These are phyloP conservation scores for Yarrowia bubula DNA, from an alignment of 805 yeast genomes.

Conservation along the genomic window DNA sequence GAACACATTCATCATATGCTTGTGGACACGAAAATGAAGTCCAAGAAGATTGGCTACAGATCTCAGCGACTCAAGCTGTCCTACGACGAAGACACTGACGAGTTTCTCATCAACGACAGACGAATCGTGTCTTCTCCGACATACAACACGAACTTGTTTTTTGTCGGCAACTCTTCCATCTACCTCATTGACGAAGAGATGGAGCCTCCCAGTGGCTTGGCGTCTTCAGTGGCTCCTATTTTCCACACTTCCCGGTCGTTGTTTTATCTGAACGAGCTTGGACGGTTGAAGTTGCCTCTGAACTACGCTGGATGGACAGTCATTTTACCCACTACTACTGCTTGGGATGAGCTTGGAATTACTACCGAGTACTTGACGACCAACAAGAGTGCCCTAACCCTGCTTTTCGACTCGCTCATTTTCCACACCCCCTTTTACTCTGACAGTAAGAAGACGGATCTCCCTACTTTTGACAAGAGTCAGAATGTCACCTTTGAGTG, in stretches of 20 bases:
- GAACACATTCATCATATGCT: conserved; percentile 56
- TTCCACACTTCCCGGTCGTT: conserved; percentile 65
- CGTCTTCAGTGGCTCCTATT: conserved; percentile 62
- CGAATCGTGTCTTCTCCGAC: conserved; percentile 36
- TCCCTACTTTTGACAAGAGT: conserved; percentile 35
- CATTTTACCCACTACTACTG: conserved; percentile 70
- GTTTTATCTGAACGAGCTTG: conserved; percentile 52
- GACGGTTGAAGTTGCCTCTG: conserved; percentile 50
- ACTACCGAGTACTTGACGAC: conserved; percentile 56
- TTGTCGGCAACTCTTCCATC: conserved; percentile 63
- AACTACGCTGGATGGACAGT: conserved; percentile 68
- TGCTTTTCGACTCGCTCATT: conserved; percentile 56
- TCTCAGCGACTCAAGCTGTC: conserved; percentile 2
- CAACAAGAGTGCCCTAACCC: conserved; percentile 52
- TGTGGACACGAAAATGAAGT: conserved; percentile 53
- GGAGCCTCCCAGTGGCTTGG: conserved; percentile 60
- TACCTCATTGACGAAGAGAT: conserved; percentile 62
- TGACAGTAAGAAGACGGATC: conserved; percentile 46
- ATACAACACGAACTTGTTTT: conserved; percentile 24
- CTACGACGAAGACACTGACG: background rate
- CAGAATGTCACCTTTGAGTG: conserved; percentile 27
- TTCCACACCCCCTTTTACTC: conserved; percentile 66
- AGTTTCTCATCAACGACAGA: conserved; percentile 5
- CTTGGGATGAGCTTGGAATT: conserved; percentile 67
- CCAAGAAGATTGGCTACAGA: conserved; percentile 52